Conservation (phyloP, 2,329 filamentous ascomycete genomes). For the Aspergillus jensenii region DNA sequence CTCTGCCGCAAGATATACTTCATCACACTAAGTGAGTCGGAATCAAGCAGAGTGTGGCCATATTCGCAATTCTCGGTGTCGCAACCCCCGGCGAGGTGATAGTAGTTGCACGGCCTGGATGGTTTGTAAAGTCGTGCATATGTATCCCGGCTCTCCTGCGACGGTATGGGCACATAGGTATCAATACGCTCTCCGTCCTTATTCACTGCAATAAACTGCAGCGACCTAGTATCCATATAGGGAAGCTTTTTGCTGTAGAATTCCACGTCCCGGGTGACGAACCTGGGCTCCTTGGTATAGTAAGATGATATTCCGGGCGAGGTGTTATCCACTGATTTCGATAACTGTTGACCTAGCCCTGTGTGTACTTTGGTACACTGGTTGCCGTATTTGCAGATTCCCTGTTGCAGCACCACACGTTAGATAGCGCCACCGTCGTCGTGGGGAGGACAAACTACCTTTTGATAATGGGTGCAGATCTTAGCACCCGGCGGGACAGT, state of each 20-base stretch:
- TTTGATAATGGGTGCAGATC: constrained; percentile 35
- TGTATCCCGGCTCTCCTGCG: constrained; percentile 35
- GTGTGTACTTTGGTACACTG: constrained; percentile 32
- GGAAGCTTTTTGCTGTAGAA: constrained; percentile 24
- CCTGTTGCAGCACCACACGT: constrained; percentile 17
- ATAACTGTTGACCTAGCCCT: constrained; percentile 25
- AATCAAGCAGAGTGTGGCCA: constrained; percentile 48
- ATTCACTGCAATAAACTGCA: constrained; percentile 47
- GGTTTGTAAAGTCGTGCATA: constrained; percentile 41
- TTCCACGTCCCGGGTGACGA: constrained; percentile 18
- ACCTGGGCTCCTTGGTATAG: constrained; percentile 12
- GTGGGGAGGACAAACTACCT: constrained; percentile 19
- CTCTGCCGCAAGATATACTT: constrained; percentile 46
- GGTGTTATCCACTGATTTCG: constrained; percentile 21
- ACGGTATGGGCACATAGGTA: constrained; percentile 37
- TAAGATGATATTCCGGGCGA: constrained; percentile 5
- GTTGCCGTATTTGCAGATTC: constrained; percentile 33
- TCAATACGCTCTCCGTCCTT: constrained; percentile 50
- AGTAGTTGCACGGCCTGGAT: constrained; percentile 52
- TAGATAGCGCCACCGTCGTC: too few relatives aligned
- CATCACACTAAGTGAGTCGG: constrained; percentile 42
- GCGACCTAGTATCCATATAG: constrained; percentile 15
- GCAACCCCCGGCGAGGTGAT: constrained; percentile 47
- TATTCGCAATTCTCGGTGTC: constrained; percentile 39
- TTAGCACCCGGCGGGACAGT: constrained; percentile 11